A percentile compares a stretch with the other conserved stretches of the same genome.
Conservation (phyloP, 225 moss, liverwort and hornwort genomes). For the Climacium dendroides region DNA sequence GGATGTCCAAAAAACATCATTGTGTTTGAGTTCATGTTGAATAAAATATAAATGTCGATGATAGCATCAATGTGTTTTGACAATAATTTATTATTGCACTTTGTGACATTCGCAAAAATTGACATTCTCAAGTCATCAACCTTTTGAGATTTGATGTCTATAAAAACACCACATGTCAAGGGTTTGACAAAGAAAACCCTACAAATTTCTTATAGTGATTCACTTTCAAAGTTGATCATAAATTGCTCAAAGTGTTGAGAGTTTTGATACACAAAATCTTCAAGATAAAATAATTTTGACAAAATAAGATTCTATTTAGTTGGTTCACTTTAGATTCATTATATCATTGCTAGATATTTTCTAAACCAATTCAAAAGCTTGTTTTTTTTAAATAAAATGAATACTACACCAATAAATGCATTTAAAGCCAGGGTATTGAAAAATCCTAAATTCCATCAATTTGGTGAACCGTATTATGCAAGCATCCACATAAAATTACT, state of each 20-base stretch:
- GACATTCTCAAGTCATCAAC: too few relatives aligned
- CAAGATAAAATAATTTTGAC: too few relatives aligned
- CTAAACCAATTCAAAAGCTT: accelerated
- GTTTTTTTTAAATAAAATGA: background rate
- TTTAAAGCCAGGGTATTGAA: background rate
- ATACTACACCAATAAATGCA: background rate
- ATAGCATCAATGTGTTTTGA: too few relatives aligned
- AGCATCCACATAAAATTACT: background rate
- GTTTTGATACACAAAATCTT: background rate
- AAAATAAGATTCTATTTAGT: background rate
- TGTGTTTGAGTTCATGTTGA: too few relatives aligned
- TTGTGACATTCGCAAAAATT: too few relatives aligned
- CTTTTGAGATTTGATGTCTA: too few relatives aligned
- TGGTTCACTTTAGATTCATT: background rate
- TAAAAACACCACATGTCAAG: too few relatives aligned
- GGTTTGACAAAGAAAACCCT: too few relatives aligned
- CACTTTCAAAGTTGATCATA: background rate
- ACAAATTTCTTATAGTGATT: background rate
- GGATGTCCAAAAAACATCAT: too few relatives aligned
- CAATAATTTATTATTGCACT: too few relatives aligned
- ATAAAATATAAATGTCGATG: too few relatives aligned
- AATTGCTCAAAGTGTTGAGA: background rate
- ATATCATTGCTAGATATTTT: background rate
- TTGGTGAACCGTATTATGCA: accelerated
- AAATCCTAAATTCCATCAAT: background rate